Base-by-base conservation (phyloP, 169 alveolate species). In the Cyclospora cayetanensis region DNA sequence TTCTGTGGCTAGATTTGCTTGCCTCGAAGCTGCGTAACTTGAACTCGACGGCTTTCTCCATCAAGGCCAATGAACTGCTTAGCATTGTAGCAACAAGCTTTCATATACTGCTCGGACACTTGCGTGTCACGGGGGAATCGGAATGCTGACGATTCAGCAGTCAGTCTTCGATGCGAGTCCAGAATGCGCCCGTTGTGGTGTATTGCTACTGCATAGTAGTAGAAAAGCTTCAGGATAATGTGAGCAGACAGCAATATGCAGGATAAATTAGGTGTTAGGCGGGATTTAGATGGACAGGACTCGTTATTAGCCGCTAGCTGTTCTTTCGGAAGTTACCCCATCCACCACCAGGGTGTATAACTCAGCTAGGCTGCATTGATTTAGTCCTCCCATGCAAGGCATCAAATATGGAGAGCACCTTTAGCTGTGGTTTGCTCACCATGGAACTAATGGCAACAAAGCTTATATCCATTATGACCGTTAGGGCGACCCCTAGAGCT, bases 111-210 rank as follows among this genome's bases (percentile, higher is more conserved):
- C n/a, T 50, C 55, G 22, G 93, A 89, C 46, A 89, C 93, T 89
- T 89, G 80, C 41, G 70, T 76, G 83, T 89, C 93, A 29, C 60
- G 72, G n/a, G 93, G 93, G n/a, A 89, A 65, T 50, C 85, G 85
- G 42, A 89, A 89, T n/a, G 85, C 90, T 4, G 83, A 42, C 31
- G 85, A 65, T 25, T 74, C 90, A 4, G 93, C 84, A 2, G 93
- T 76, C 29, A 89, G 31, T 18, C 93, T 35, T 29, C 93, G 80
- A 29, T 89, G 90, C 43, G 76, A 72, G 84, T 89, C 93, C 53
- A 65, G 82, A 18, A 89, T 83, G 5, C 93, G 88, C 9, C 93
- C 93, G 82, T 76, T 37, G 60, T 66, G 80, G 55, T 89, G 93
- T 15, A 89, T 76, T 42, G 85, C 80, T 39, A 66, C 85, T 39